Percentiles rank a stretch among this genome's conserved stretches.
Evolutionary conservation across 371 early-diverging fungal species (phyloP).

Genomic region (Funneliformis caledonium): DNA sequence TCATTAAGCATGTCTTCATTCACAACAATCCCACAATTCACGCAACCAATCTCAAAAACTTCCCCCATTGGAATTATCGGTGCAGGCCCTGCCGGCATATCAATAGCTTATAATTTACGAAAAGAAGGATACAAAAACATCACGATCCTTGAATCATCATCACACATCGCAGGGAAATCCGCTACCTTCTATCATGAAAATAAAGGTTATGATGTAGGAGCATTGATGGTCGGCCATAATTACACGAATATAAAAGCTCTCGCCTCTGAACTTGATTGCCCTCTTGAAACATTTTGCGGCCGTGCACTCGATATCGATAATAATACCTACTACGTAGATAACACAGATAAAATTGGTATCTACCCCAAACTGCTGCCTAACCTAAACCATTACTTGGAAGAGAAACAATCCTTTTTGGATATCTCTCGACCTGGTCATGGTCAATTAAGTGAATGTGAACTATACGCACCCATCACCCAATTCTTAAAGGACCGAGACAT

Average conservation of each 20-base stretch:
- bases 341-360: not conserved
- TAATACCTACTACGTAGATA: not conserved
- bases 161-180: constrained; percentile 24
- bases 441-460: not conserved
- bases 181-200: not conserved
- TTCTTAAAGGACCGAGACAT: constrained; percentile 22
- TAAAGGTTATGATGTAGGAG: constrained; percentile 24
- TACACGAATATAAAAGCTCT: not conserved
- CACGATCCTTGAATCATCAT: constrained; percentile 21
- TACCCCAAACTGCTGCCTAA: not conserved
- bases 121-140: constrained; percentile 30
- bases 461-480: constrained; percentile 22
- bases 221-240: constrained; percentile 31
- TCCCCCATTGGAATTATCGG: constrained; percentile 30
- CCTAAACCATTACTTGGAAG: constrained; percentile 19
- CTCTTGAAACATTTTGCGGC: constrained; percentile 28
- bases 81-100: constrained; percentile 33
- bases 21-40: not conserved
- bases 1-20: not conserved
- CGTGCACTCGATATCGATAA: constrained; percentile 20
- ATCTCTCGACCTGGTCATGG: constrained; percentile 27
- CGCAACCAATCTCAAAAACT: constrained; percentile 14
- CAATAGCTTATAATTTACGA: constrained; percentile 9
- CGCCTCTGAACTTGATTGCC: constrained; percentile 15
- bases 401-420: not conserved